Evolutionary conservation across 2,329 filamentous ascomycete species (phyloP), one percentile per base, ranked within the genome.

Genomic region (Cercospora canescens): DNA sequence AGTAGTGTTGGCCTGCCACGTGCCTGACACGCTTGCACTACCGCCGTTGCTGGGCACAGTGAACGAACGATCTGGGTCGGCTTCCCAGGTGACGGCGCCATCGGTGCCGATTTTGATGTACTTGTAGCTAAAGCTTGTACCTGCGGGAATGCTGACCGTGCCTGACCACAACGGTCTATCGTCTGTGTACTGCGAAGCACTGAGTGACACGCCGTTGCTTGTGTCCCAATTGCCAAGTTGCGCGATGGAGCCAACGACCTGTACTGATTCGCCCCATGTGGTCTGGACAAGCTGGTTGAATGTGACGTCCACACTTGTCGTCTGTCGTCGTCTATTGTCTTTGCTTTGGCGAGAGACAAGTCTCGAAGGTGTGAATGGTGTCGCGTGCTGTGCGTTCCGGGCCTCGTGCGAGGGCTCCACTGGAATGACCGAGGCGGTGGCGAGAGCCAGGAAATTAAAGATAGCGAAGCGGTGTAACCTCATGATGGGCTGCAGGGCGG

Each of bases 61-160:
- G 65, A 78, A 82, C 28, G 64, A 72, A 30, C 79, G 76, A 67
- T 83, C 81, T 4, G 81, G 78, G 69, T 89, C 89, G 57, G 79
- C 81, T 79, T 93, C 90, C 89, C 90, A 92, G 2, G 78, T 81
- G 8, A 90, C 78, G 0, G 79, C 79, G 0, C 88, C 86, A 70
- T 85, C 83, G 1, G 77, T 73, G 65, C 82, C 81, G 48, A 89
- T 83, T 58, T 86, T 85, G 71, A 92, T 85, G 74, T 87, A 93
- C 80, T 92, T 92, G 41, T 70, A 74, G 62, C 72, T 60, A 50
- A 92, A 80, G 2, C 76, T 78, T 56, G 81, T 81, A 2, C 89
- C 89, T 0, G 86, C 81, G 0, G 81, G 77, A 16, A 93, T 76
- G 1, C 78, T 80, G 30, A 92, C 74, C 0, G 84, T 85, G 0